These are phyloP conservation scores for Lipomyces japonicus DNA, from an alignment of 805 yeast genomes.

Conservation along the genomic window DNA sequence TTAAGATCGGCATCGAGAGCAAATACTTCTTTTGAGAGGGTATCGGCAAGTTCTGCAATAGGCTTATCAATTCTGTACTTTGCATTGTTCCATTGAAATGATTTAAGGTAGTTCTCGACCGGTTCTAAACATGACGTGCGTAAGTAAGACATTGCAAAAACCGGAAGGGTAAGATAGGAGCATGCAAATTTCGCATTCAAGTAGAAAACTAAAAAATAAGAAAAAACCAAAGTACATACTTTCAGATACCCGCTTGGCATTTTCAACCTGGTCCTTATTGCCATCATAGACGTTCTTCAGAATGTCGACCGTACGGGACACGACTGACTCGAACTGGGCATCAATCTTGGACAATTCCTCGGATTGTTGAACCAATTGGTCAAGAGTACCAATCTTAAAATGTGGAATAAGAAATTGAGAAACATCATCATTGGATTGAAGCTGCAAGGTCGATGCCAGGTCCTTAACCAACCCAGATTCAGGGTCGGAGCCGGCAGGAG, in stretches of 20 bases:
- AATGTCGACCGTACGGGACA: conserved; percentile 73
- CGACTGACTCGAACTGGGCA: conserved; percentile 64
- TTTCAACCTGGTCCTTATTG: conserved; percentile 43
- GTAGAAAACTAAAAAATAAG: not conserved
- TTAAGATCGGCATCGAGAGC: conserved; percentile 83
- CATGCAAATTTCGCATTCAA: no score
- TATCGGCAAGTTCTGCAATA: conserved; percentile 65
- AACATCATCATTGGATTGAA: conserved; percentile 50
- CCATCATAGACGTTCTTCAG: conserved; percentile 49
- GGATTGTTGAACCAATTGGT: conserved; percentile 81
- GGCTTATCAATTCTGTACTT: conserved; percentile 84
- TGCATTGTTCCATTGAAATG: conserved; percentile 82
- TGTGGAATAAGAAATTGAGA: conserved; percentile 63
- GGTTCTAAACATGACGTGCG: conserved; percentile 33
- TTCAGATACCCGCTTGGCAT: conserved; percentile 52
- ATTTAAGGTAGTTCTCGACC: conserved; percentile 63
- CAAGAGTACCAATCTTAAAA: conserved; percentile 93
- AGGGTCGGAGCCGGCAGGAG: conserved; percentile 37
- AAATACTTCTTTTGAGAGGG: conserved; percentile 71
- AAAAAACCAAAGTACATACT: conserved; percentile 27
- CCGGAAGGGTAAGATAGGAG: not conserved
- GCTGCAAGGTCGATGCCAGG: conserved; percentile 50
- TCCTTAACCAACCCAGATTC: conserved; percentile 43
- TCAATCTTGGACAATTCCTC: conserved; percentile 86
- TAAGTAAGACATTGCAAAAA: not conserved